A percentile compares a stretch with the other conserved stretches of the same genome.
phyloP scores from a whole-genome alignment of 2,329 filamentous ascomycete genomes.

The Aspergillus texensis region DNA sequence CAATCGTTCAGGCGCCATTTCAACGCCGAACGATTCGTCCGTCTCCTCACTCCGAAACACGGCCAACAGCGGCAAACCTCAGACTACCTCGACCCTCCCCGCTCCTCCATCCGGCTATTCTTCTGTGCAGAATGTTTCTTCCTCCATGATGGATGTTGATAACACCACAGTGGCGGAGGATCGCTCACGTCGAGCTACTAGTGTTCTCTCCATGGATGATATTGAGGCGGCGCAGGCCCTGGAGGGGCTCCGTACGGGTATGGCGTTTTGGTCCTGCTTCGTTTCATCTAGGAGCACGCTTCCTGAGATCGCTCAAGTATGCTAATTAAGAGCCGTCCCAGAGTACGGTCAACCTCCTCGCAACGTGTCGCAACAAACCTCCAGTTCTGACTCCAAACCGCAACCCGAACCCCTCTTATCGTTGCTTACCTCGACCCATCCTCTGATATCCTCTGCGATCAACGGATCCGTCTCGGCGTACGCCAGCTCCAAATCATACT shows the following conservation, averaged over 20 bases:
- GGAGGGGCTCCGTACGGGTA: conserved; percentile 73
- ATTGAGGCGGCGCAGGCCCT: conserved; percentile 71
- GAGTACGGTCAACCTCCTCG: conserved; percentile 70
- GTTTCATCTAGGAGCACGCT: neutral
- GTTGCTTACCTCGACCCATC: conserved; percentile 84
- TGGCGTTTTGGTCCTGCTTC: conserved; percentile 24
- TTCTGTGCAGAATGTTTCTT: conserved; percentile 29
- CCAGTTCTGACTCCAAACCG: conserved; percentile 42
- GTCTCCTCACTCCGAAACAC: conserved; percentile 19
- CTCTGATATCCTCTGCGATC: conserved; percentile 81
- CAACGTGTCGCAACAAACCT: conserved; percentile 40
- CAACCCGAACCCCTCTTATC: conserved; percentile 80
- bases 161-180: conserved; percentile 37
- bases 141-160: conserved; percentile 45
- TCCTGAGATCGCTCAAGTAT: neutral
- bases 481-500: conserved; percentile 84
- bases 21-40: conserved; percentile 19
- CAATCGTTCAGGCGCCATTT: conserved; percentile 20
- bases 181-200: conserved; percentile 47
- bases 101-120: conserved; percentile 17
- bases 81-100: conserved; percentile 14
- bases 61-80: conserved; percentile 6
- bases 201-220: conserved; percentile 53
- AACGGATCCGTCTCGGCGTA: conserved; percentile 85
- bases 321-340: conserved; percentile 31